phyloP scores from a whole-genome alignment of 1,139 yeast species.

The Candida anutae region DNA sequence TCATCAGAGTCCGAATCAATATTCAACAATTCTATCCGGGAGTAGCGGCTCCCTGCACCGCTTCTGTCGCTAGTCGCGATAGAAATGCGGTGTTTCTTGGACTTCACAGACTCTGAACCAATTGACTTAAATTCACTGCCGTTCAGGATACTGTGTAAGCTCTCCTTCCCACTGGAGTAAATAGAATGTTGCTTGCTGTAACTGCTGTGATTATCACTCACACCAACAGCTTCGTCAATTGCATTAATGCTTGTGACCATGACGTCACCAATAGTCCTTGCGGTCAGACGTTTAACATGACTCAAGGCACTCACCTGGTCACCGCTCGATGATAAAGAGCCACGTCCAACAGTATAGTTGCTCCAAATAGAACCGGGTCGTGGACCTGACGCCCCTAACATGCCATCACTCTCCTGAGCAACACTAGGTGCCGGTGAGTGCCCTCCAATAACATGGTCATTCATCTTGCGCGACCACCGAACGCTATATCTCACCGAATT shows the following conservation, averaged over 20 bases:
- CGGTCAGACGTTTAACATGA: slow-evolving; percentile 1
- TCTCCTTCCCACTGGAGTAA: slow-evolving; percentile 3
- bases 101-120: slow-evolving; percentile 1
- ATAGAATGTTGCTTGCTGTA: slow-evolving; percentile 9
- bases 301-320: slow-evolving; percentile 1
- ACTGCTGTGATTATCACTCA: slow-evolving; percentile 10
- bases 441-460: slow-evolving; percentile 6
- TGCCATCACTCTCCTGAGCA: not conserved
- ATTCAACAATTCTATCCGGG: slow-evolving; percentile 44
- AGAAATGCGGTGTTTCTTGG: slow-evolving; percentile 18
- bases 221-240: slow-evolving; percentile 47
- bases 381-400: not conserved
- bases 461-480: slow-evolving; percentile 41
- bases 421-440: not conserved
- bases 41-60: slow-evolving; percentile 24
- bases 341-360: not conserved
- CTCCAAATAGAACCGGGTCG: not conserved
- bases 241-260: slow-evolving; percentile 52
- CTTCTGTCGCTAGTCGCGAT: slow-evolving; percentile 18
- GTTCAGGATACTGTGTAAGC: slow-evolving; percentile 6
- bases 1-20: slow-evolving; percentile 37
- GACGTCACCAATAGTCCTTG: slow-evolving; percentile 58
- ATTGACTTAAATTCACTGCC: slow-evolving; percentile 8
- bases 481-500: slow-evolving; percentile 77
- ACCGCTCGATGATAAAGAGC: not conserved